These are phyloP conservation scores for Starmerella apis DNA, from an alignment of 805 yeast genomes.

Conservation along the genomic window DNA sequence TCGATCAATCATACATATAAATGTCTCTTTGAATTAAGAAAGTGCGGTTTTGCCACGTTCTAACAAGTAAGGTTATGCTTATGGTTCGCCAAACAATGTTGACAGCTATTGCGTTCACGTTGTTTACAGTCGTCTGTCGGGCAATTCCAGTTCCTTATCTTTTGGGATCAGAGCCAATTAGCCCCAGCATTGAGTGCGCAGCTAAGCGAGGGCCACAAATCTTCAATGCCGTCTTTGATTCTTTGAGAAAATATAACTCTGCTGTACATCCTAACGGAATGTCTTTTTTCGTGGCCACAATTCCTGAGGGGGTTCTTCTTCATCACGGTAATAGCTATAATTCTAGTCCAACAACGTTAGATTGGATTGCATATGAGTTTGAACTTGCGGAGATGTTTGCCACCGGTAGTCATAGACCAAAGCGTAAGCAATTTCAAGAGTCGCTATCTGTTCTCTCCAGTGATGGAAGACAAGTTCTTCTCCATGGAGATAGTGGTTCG, in stretches of 20 bases:
- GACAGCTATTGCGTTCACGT: too few relatives aligned
- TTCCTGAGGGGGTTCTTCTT: background rate
- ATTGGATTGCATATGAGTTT: background rate
- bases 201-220: slow-evolving; percentile 5
- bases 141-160: too few relatives aligned
- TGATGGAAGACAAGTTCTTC: background rate
- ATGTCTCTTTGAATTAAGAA: too few relatives aligned
- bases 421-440: too few relatives aligned
- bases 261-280: slow-evolving; percentile 2
- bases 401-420: background rate
- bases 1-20: too few relatives aligned
- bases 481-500: background rate
- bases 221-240: slow-evolving; percentile 1
- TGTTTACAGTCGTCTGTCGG: too few relatives aligned
- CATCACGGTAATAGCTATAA: background rate
- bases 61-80: too few relatives aligned
- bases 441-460: background rate
- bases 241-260: background rate
- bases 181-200: background rate
- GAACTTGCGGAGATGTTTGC: slow-evolving; percentile 1
- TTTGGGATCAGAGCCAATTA: too few relatives aligned
- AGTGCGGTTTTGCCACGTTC: too few relatives aligned
- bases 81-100: too few relatives aligned
- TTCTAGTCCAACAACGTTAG: background rate
- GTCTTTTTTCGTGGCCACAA: background rate